Evolutionary conservation across 2,329 filamentous ascomycete species (phyloP).

Genomic region (Diplodia seriata): DNA sequence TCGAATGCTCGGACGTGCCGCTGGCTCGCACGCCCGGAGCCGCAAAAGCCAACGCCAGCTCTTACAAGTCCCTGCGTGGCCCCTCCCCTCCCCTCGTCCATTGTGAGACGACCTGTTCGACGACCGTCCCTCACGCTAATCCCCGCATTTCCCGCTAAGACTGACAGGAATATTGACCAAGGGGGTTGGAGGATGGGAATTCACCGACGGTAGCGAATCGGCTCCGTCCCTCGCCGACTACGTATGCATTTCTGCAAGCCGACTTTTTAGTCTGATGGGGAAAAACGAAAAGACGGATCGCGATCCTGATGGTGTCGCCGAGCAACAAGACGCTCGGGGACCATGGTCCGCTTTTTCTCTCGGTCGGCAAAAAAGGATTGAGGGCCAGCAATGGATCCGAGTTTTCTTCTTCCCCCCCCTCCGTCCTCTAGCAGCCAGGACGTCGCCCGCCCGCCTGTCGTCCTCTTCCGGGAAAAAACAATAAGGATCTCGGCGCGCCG

Average conservation of each 20-base stretch:
- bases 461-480: not conserved
- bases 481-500: not conserved
- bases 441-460: too few species aligned
- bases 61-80: not conserved
- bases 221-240: not conserved
- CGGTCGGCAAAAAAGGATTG: not conserved
- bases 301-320: not conserved
- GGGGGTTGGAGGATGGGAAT: too few species aligned
- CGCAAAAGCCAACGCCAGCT: constrained; percentile 19
- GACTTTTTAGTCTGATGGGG: too few species aligned
- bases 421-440: too few species aligned
- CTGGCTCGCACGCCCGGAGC: constrained; percentile 1
- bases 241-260: not conserved
- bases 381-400: constrained; percentile 25
- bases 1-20: not conserved
- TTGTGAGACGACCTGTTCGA: not conserved
- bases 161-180: not conserved
- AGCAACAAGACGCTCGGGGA: not conserved
- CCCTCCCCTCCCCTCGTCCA: not conserved
- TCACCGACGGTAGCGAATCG: not conserved
- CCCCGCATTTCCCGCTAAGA: not conserved
- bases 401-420: not conserved
- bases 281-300: not conserved
- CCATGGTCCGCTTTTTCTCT: constrained; percentile 1
- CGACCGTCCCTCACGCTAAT: not conserved